Conservation (phyloP, 768 basidiomycete genomes). For the Mycena haematopus region DNA sequence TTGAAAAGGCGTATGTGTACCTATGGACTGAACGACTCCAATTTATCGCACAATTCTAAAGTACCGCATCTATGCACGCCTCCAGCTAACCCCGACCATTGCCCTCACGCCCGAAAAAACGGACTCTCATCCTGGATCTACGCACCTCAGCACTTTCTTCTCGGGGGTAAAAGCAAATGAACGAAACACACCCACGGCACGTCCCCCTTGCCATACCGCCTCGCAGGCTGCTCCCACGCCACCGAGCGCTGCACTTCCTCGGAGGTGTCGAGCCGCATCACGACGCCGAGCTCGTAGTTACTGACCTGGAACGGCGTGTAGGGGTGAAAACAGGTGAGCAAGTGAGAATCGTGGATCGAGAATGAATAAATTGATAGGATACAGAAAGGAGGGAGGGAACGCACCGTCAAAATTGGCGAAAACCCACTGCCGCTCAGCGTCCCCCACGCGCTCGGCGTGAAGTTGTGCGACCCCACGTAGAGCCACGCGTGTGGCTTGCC, state of each 20-base stretch:
- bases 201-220: constrained; percentile 55
- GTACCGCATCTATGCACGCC: too few species aligned
- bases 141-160: neutral
- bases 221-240: constrained; percentile 63
- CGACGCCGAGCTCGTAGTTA: constrained; percentile 74
- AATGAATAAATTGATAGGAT: too few species aligned
- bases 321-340: too few species aligned
- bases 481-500: constrained; percentile 50
- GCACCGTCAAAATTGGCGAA: constrained; percentile 55
- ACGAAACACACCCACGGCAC: constrained; percentile 59
- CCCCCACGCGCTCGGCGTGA: constrained; percentile 73
- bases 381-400: neutral
- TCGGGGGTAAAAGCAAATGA: neutral
- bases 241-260: constrained; percentile 50
- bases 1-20: too few species aligned
- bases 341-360: too few species aligned
- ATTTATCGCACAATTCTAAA: too few species aligned
- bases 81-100: too few species aligned
- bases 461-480: constrained; percentile 72
- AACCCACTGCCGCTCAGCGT: constrained; percentile 56
- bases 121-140: constrained; percentile 24
- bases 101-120: constrained; percentile 1
- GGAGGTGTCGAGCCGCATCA: constrained; percentile 56
- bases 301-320: constrained; percentile 52
- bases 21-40: too few species aligned